A percentile compares a stretch with the other conserved stretches of the same genome.
phyloP scores from a whole-genome alignment of 768 basidiomycete species.

The Auriscalpium vulgare region DNA sequence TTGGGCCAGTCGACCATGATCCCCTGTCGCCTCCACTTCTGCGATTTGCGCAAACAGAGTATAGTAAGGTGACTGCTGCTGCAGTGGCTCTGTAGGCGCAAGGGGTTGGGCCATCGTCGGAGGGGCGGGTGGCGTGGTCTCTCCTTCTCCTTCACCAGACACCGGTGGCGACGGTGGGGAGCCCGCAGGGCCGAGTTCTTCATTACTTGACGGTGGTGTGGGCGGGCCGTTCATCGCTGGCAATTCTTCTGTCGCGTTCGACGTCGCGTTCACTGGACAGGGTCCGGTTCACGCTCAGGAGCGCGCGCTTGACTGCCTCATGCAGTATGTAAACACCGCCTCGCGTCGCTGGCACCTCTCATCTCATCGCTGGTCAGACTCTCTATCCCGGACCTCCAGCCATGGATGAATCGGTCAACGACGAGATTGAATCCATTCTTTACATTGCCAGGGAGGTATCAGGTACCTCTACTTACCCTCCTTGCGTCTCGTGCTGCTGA shows the following conservation, averaged over 20 bases:
- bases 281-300: too few species aligned
- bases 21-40: conserved; percentile 35
- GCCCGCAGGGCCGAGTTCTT: conserved; percentile 37
- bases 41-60: conserved; percentile 4
- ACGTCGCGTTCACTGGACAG: too few species aligned
- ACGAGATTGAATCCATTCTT: conserved; percentile 85
- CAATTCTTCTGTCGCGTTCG: too few species aligned
- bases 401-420: conserved; percentile 49
- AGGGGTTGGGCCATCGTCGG: conserved; percentile 1
- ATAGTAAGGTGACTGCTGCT: not conserved
- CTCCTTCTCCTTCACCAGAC: not conserved
- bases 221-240: conserved; percentile 50
- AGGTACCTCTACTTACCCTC: conserved; percentile 45
- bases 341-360: not conserved
- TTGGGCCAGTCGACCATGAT: conserved; percentile 35
- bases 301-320: too few species aligned
- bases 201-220: conserved; percentile 45
- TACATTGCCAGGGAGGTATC: conserved; percentile 89
- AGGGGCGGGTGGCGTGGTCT: conserved; percentile 1
- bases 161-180: conserved; percentile 8
- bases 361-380: not conserved
- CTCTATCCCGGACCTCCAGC: not conserved
- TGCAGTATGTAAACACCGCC: not conserved
- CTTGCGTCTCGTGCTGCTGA: conserved; percentile 4
- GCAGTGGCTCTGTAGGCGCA: not conserved